A percentile compares a stretch with the other conserved stretches of the same genome.
These are phyloP conservation scores for Salix brachista DNA, from an alignment of 345 rosid genomes.

Conservation along the genomic window DNA sequence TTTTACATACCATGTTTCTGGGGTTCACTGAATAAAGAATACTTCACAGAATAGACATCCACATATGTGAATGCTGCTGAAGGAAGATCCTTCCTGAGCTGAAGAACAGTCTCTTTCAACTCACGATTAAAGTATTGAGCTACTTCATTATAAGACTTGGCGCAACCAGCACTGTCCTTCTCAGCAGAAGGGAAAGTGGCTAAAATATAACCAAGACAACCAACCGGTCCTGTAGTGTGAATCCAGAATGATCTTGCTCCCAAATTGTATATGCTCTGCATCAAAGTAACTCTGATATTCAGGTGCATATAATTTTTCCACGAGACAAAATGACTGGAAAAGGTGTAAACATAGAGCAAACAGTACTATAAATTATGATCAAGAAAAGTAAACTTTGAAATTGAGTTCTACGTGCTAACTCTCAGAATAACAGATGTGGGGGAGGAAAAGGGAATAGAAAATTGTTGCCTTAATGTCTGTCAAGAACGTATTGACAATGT, in stretches of 20 bases:
- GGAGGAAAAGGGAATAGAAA: no score
- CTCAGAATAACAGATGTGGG: no score
- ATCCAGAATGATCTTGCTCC: slow-evolving; percentile 66
- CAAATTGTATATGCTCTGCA: slow-evolving; percentile 33
- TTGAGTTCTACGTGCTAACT: no score
- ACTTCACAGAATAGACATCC: slow-evolving; percentile 52
- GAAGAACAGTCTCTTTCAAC: slow-evolving; percentile 26
- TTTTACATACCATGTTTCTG: slow-evolving; percentile 36
- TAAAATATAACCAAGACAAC: slow-evolving; percentile 48
- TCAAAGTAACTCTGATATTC: neutral
- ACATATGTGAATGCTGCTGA: slow-evolving; percentile 41
- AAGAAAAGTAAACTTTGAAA: no score
- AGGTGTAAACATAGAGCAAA: no score
- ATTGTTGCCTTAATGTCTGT: slow-evolving; percentile 31
- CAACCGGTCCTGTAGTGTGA: slow-evolving; percentile 73
- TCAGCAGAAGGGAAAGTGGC: slow-evolving; percentile 20
- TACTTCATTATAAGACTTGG: slow-evolving; percentile 39
- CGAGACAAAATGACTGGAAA: no score
- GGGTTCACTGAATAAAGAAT: slow-evolving; percentile 36
- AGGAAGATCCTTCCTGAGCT: slow-evolving; percentile 35
- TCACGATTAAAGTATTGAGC: slow-evolving; percentile 44
- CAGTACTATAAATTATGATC: no score
- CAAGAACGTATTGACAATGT: slow-evolving; percentile 35
- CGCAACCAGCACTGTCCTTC: slow-evolving; percentile 50
- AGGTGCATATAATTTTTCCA: neutral